Evolutionary conservation across 805 yeast genomes (phyloP).

Genomic region (Torulaspora maleeae): DNA sequence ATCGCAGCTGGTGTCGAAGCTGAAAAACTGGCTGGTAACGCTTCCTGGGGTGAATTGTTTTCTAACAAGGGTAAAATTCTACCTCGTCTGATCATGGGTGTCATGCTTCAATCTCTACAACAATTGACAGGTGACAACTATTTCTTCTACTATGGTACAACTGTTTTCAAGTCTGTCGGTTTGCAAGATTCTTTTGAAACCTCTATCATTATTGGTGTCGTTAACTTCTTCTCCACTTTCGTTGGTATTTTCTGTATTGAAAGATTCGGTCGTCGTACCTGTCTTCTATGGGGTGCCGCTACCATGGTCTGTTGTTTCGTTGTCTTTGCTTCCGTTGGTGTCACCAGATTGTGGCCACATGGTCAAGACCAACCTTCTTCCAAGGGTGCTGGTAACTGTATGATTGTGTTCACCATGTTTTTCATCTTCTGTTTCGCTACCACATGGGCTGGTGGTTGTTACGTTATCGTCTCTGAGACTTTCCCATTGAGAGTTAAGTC

Average conservation of each 20-base stretch:
- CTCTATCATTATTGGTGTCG: constrained; percentile 53
- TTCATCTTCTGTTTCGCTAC: constrained; percentile 69
- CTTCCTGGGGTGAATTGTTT: constrained; percentile 60
- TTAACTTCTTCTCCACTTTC: constrained; percentile 55
- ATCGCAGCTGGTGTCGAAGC: constrained; percentile 57
- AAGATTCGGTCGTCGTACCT: constrained; percentile 49
- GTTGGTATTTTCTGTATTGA: constrained; percentile 48
- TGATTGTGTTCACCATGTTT: constrained; percentile 66
- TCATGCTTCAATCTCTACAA: constrained; percentile 55
- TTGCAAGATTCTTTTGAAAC: constrained; percentile 54
- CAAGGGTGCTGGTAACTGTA: constrained; percentile 58
- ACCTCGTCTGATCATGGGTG: constrained; percentile 46
- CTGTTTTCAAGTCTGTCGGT: constrained; percentile 58
- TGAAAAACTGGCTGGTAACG: constrained; percentile 57
- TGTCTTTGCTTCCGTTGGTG: constrained; percentile 59
- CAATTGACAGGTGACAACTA: constrained; percentile 65
- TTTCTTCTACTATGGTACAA: constrained; percentile 64
- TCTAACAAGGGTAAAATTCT: constrained; percentile 62
- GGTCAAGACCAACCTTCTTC: constrained; percentile 40
- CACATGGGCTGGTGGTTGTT: constrained; percentile 70
- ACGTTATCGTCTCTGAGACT: constrained; percentile 60
- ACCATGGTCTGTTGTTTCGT: constrained; percentile 46
- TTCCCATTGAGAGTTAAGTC: constrained; percentile 69
- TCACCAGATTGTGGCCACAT: constrained; percentile 40
- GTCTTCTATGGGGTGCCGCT: constrained; percentile 46